phyloP scores from a whole-genome alignment of 1,139 yeast genomes.

The Hyphopichia khmerensis region DNA sequence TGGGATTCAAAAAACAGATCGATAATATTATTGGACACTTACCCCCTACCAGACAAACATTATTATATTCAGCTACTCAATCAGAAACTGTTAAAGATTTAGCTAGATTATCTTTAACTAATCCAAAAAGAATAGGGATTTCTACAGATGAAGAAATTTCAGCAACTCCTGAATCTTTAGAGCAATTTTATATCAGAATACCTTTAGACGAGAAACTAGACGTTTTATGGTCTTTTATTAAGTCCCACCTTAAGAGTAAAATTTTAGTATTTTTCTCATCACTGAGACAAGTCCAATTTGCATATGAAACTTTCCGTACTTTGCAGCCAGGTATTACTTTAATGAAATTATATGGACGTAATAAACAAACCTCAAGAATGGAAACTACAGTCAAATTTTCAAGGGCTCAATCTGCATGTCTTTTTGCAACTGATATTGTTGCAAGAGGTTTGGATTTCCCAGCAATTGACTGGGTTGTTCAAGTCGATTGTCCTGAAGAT shows the following conservation, averaged over 20 bases:
- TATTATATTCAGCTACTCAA: slow-evolving; percentile 91
- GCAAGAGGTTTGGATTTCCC: slow-evolving; percentile 98
- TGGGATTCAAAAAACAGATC: slow-evolving; percentile 90
- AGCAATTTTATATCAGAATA: slow-evolving; percentile 75
- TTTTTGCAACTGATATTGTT: slow-evolving; percentile 94
- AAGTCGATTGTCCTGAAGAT: slow-evolving; percentile 95
- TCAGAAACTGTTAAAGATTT: slow-evolving; percentile 83
- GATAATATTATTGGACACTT: slow-evolving; percentile 83
- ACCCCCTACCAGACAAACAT: slow-evolving; percentile 84
- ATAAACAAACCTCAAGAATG: slow-evolving; percentile 88
- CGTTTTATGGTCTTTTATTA: slow-evolving; percentile 83
- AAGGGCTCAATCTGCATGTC: slow-evolving; percentile 81
- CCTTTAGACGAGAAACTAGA: slow-evolving; percentile 81
- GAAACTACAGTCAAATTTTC: slow-evolving; percentile 88
- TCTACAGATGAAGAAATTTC: slow-evolving; percentile 49
- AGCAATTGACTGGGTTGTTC: slow-evolving; percentile 95
- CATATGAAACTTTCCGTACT: slow-evolving; percentile 86
- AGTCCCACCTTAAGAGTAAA: slow-evolving; percentile 82
- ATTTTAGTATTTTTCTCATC: slow-evolving; percentile 88
- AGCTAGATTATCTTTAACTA: slow-evolving; percentile 81
- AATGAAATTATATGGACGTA: slow-evolving; percentile 91
- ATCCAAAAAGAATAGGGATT: slow-evolving; percentile 74
- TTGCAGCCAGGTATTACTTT: slow-evolving; percentile 95
- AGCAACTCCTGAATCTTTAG: slow-evolving; percentile 78
- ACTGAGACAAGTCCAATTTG: slow-evolving; percentile 92